Base-by-base conservation (phyloP, 140 eudicot species). In the Cichorium intybus region DNA sequence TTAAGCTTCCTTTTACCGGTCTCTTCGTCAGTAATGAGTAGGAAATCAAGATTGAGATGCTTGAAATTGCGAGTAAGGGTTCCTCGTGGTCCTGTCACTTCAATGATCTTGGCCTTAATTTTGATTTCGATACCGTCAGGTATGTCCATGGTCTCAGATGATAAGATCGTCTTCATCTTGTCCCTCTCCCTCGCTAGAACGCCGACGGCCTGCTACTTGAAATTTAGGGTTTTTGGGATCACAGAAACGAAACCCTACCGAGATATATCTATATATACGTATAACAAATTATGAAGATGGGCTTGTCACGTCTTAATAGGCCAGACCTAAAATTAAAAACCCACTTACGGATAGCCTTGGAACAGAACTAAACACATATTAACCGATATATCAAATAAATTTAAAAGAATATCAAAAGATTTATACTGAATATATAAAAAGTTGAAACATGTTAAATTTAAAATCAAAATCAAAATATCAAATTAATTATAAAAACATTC, bases 111-210 rank as follows among this genome's bases (percentile, higher is more conserved):
- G 28, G 82, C 82, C 24, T 77, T 60, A 0, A 77, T 45, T 4
- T 58, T 77, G 74, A 77, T 77, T 48, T 65, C 69, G 2, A 77
- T 23, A 0, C 74, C 82, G 0, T 77, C 82, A 0, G 82, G 82
- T 57, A 77, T 77, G 66, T 77, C 82, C 82, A 77, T 77, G 4
- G 82, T 77, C 45, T 77, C 78, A n/a, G 82, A 77, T 51, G 82
- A 77, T 7, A 77, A n/a, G 59, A 77, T 77, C 0, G 78, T 71
- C 82, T 77, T 77, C 82, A 77, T 77, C 41, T 59, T 49, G 8
- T n/a, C 21, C 16, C 48, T 29, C 20, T 9, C 14, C 7, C 7
- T 34, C 15, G 16, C 7, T 64, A 12, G 43, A 23, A 53, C 62
- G 65, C 28, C 74, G 69, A 9, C 69, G 68, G 79, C 67, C 35